These are phyloP conservation scores for Penicillium diatomitis DNA, from an alignment of 495 filamentous ascomycete species.

Conservation along the genomic window DNA sequence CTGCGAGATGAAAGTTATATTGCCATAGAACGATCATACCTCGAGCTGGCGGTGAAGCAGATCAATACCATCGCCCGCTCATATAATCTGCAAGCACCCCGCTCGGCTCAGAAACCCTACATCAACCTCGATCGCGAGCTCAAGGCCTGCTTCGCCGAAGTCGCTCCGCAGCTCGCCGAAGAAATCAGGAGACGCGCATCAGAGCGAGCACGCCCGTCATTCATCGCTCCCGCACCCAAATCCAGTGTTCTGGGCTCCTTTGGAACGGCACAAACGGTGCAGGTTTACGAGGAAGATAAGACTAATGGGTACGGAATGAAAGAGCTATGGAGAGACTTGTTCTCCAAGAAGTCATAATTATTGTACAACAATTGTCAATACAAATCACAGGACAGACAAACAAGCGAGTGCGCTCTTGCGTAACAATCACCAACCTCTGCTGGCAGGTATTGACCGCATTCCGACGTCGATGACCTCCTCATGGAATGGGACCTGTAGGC, in stretches of 20 bases:
- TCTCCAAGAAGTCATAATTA: constrained; percentile 25
- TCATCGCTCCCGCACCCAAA: constrained; percentile 5
- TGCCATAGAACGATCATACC: constrained; percentile 63
- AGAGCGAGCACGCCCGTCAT: constrained; percentile 34
- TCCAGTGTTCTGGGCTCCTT: constrained; percentile 45
- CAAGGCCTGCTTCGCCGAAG: constrained; percentile 68
- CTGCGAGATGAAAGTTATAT: constrained; percentile 44
- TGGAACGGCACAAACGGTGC: constrained; percentile 39
- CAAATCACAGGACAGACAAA: too few species aligned
- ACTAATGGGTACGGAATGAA: constrained; percentile 70
- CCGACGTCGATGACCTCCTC: too few species aligned
- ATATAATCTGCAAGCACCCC: constrained; percentile 92
- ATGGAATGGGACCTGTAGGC: too few species aligned
- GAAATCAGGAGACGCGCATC: constrained; percentile 63
- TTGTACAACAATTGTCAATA: neutral
- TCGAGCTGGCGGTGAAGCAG: constrained; percentile 64
- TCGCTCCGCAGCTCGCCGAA: constrained; percentile 64
- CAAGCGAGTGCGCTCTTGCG: too few species aligned
- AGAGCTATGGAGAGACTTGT: constrained; percentile 83
- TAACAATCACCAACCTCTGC: too few species aligned
- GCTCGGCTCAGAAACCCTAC: constrained; percentile 89
- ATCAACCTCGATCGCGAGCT: constrained; percentile 79
- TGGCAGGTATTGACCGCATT: too few species aligned
- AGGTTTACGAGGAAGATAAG: constrained; percentile 61
- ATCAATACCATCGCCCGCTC: constrained; percentile 75